These are phyloP conservation scores for Strobilomyces echinocephalus DNA, from an alignment of 768 basidiomycete genomes.

Conservation along the genomic window DNA sequence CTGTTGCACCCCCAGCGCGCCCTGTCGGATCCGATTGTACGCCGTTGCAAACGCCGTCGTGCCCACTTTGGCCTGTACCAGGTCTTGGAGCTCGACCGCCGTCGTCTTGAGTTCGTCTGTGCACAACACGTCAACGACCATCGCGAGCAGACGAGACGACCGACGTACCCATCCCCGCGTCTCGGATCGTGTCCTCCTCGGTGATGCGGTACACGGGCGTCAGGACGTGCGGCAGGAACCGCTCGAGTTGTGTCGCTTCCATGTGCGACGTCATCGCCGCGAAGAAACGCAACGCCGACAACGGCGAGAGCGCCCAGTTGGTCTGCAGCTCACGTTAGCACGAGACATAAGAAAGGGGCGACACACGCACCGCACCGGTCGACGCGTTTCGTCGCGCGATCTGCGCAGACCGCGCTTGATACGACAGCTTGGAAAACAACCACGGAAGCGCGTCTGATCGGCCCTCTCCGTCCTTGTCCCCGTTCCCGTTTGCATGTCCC, in stretches of 20 bases:
- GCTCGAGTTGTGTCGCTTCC: constrained; percentile 51
- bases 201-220: constrained; percentile 82
- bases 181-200: constrained; percentile 82
- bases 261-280: constrained; percentile 83
- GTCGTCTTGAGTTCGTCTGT: constrained; percentile 80
- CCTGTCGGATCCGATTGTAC: constrained; percentile 79
- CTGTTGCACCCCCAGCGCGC: constrained; percentile 57
- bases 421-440: constrained; percentile 93
- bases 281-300: constrained; percentile 85
- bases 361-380: constrained; percentile 23
- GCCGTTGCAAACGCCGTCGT: constrained; percentile 73
- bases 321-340: constrained; percentile 38
- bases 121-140: neutral
- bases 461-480: constrained; percentile 7
- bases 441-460: constrained; percentile 67
- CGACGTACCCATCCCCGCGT: constrained; percentile 68
- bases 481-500: constrained; percentile 17
- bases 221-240: constrained; percentile 78
- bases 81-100: constrained; percentile 78
- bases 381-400: constrained; percentile 61
- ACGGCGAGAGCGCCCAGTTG: constrained; percentile 80
- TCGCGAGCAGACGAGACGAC: neutral
- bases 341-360: neutral
- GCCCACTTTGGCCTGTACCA: constrained; percentile 84
- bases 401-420: constrained; percentile 73